Conservation (phyloP, 352 stramenopile species). For the Phytopythium vexans region DNA sequence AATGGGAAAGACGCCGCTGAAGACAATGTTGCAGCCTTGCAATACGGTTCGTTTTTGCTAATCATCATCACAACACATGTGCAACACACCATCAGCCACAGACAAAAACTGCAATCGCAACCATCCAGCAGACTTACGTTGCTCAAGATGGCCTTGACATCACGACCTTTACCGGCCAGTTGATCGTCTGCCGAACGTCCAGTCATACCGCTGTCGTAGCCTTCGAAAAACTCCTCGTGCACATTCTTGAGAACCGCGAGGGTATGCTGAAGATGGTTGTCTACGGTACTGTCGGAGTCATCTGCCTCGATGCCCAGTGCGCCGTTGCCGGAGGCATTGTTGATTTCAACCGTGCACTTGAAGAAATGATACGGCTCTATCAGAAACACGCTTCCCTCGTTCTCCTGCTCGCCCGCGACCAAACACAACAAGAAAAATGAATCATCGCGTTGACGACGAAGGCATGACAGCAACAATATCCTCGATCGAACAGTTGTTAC, state of each 20-base stretch:
- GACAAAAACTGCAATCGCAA: not conserved
- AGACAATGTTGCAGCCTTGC: slow-evolving; percentile 63
- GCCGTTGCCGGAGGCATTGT: slow-evolving; percentile 68
- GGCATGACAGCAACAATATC: not conserved
- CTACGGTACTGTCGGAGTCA: slow-evolving; percentile 17
- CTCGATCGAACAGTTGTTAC: slow-evolving; percentile 6
- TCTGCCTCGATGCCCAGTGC: slow-evolving; percentile 38
- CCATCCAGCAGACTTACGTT: slow-evolving; percentile 25
- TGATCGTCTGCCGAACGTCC: slow-evolving; percentile 63
- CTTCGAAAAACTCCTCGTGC: slow-evolving; percentile 57
- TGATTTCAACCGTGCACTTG: slow-evolving; percentile 79
- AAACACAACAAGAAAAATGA: not conserved
- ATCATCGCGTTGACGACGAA: not conserved
- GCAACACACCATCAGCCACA: slow-evolving; percentile 4
- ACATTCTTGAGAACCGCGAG: slow-evolving; percentile 60
- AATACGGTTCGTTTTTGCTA: slow-evolving; percentile 74
- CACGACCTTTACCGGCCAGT: slow-evolving; percentile 57
- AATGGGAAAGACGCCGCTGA: slow-evolving; percentile 80
- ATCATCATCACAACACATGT: not conserved
- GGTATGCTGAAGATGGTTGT: slow-evolving; percentile 55
- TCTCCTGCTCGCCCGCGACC: slow-evolving; percentile 34
- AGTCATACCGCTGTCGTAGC: slow-evolving; percentile 36
- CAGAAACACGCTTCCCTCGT: slow-evolving; percentile 83
- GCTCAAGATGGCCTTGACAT: slow-evolving; percentile 68
- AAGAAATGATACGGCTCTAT: slow-evolving; percentile 87